These are phyloP conservation scores for Syzygium aromaticum DNA, from an alignment of 345 rosid species.

Conservation along the genomic window DNA sequence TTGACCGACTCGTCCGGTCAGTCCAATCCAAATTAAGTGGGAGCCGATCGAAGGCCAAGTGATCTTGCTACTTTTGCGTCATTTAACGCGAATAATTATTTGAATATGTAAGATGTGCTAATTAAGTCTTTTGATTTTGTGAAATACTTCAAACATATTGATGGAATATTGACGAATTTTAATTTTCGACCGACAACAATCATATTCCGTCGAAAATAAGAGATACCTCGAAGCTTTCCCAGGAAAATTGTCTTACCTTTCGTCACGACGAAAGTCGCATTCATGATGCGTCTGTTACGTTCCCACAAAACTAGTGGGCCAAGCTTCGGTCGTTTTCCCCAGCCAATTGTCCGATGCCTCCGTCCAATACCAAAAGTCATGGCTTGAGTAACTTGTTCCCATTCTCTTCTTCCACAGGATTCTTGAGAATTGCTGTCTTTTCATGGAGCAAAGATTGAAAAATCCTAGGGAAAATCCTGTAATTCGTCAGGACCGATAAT, in stretches of 20 bases:
- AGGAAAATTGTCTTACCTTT: background rate
- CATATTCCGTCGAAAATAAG: background rate
- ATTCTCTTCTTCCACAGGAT: too few relatives aligned
- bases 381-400: background rate
- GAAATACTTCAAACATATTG: background rate
- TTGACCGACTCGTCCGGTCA: background rate
- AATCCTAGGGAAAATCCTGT: background rate
- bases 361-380: background rate
- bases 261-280: background rate
- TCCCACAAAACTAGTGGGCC: background rate
- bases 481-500: background rate
- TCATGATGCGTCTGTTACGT: background rate
- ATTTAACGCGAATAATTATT: rapidly evolving
- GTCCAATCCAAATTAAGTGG: background rate
- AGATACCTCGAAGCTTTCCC: background rate
- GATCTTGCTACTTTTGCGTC: background rate
- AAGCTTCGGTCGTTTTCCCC: background rate
- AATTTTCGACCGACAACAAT: background rate
- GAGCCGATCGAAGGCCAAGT: background rate
- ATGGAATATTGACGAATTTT: background rate
- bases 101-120: background rate
- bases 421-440: background rate
- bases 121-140: background rate
- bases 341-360: background rate
- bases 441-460: background rate